Percentiles rank a stretch among this genome's conserved stretches.
Conservation (phyloP, 2,329 filamentous ascomycete genomes). For the Alternaria sp. region DNA sequence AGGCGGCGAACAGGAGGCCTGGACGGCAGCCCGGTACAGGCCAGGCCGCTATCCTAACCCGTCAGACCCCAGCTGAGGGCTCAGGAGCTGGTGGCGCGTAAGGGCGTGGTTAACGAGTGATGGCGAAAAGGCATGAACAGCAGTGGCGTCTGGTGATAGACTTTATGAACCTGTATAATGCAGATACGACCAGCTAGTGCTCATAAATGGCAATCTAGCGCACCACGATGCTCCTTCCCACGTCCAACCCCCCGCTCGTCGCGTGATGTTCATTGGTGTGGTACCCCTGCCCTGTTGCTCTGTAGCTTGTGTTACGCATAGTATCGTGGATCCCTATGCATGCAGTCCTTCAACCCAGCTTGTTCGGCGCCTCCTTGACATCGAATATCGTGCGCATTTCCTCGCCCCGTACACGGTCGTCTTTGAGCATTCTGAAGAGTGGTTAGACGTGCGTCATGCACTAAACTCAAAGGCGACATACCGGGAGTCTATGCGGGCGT, state of each 20-base stretch:
- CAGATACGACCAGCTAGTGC: slow-evolving; percentile 37
- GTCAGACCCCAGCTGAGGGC: slow-evolving; percentile 58
- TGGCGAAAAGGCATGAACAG: slow-evolving; percentile 36
- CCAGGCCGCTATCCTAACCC: slow-evolving; percentile 77
- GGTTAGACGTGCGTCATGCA: slow-evolving; percentile 10
- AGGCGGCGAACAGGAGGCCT: slow-evolving; percentile 92
- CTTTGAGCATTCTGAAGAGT: slow-evolving; percentile 78
- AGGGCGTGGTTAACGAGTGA: slow-evolving; percentile 29
- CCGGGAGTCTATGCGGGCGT: slow-evolving; percentile 82
- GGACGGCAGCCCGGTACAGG: slow-evolving; percentile 70
- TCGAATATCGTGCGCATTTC: slow-evolving; percentile 76
- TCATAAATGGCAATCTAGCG: slow-evolving; percentile 42
- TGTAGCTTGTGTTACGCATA: slow-evolving; percentile 6
- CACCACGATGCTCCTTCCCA: not conserved
- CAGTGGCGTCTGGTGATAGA: slow-evolving; percentile 45
- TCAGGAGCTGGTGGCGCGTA: slow-evolving; percentile 36
- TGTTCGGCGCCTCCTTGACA: slow-evolving; percentile 76
- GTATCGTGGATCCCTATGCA: not conserved
- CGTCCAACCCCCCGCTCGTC: slow-evolving; percentile 18
- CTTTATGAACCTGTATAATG: slow-evolving; percentile 40
- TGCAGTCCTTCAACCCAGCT: slow-evolving; percentile 68
- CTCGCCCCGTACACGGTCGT: slow-evolving; percentile 76
- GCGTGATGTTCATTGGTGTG: slow-evolving; percentile 16
- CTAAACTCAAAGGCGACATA: slow-evolving; percentile 32
- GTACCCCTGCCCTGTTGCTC: not conserved